These are phyloP conservation scores for Fusarium hainanense DNA, from an alignment of 2,329 filamentous ascomycete genomes.

Conservation along the genomic window DNA sequence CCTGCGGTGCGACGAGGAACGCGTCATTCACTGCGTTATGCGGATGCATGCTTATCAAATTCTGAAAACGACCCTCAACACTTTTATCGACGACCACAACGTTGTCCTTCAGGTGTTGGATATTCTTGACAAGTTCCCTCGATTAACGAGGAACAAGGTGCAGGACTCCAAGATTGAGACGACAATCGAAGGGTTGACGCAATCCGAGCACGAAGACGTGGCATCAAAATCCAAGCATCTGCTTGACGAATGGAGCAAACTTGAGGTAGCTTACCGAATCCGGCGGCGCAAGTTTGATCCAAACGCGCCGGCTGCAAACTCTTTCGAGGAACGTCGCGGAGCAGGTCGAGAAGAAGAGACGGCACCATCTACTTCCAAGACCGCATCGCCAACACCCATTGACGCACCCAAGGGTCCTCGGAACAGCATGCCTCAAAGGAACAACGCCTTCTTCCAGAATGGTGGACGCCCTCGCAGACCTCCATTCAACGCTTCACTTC, in stretches of 20 bases:
- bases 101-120: conserved; percentile 89
- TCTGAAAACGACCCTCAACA: conserved; percentile 84
- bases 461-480: conserved; percentile 64
- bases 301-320: conserved; percentile 66
- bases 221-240: conserved; percentile 76
- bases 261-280: conserved; percentile 93
- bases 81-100: conserved; percentile 90
- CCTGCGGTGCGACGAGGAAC: conserved; percentile 86
- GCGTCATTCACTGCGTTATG: conserved; percentile 87
- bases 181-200: conserved; percentile 75
- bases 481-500: conserved; percentile 68
- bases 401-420: conserved; percentile 68
- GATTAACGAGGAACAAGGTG: conserved; percentile 96
- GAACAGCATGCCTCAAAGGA: conserved; percentile 68
- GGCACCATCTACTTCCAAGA: conserved; percentile 53
- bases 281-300: conserved; percentile 87
- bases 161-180: conserved; percentile 94
- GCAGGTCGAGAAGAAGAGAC: conserved; percentile 57
- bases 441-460: conserved; percentile 62
- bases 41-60: conserved; percentile 98
- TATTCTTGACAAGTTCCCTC: conserved; percentile 88
- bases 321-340: conserved; percentile 71
- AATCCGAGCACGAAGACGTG: conserved; percentile 79
- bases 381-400: conserved; percentile 58
- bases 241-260: conserved; percentile 85